Base-by-base conservation (phyloP, 345 rosid genomes). In the Populus deltoides region DNA sequence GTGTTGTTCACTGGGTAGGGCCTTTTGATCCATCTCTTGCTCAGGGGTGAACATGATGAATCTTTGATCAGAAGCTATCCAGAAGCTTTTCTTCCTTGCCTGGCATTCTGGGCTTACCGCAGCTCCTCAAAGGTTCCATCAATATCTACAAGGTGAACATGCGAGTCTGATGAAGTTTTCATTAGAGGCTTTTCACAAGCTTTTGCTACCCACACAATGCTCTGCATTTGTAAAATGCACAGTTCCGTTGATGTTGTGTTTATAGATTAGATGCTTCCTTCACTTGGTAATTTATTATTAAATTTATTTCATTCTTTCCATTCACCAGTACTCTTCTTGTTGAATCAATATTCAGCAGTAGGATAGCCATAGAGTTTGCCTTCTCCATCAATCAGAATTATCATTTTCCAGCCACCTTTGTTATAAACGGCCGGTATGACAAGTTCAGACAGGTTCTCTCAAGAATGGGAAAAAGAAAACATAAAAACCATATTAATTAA, bases 11-110 rank as follows among this genome's bases (percentile, higher is more conserved):
- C 13, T 79, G 77, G 83, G 77, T 63, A 69, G 83, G 77, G 39
- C 49, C 85, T 4, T 78, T 68, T 74, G 87, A 83, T 77, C 85
- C 88, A 53, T 80, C 81, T 8, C 71, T 68, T 75, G 75, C 77
- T 45, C 39, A 31, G 66, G 66, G 77, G 27, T 81, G 74, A 85
- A 57, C 43, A 38, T 18, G 57, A 33, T 65, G 57, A 38, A 59
- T 59, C 57, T 16, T 63, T 18, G 70, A 41, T 27, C 61, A 10
- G 35, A 15, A 36, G 79, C 47, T 72, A 43, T 35, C 13, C 24
- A 53, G 16, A 61, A 36, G 16, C 61, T 27, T 39, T 57, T 73
- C 55, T 53, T 7, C 78, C 59, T 33, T 63, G 63, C 4, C 31
- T 39, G n/a, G 41, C 55, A 51, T 25, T 13, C 25, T 70, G 73